These are phyloP conservation scores for Gonium pectorale DNA, from an alignment of 139 green algal species.

Conservation along the genomic window DNA sequence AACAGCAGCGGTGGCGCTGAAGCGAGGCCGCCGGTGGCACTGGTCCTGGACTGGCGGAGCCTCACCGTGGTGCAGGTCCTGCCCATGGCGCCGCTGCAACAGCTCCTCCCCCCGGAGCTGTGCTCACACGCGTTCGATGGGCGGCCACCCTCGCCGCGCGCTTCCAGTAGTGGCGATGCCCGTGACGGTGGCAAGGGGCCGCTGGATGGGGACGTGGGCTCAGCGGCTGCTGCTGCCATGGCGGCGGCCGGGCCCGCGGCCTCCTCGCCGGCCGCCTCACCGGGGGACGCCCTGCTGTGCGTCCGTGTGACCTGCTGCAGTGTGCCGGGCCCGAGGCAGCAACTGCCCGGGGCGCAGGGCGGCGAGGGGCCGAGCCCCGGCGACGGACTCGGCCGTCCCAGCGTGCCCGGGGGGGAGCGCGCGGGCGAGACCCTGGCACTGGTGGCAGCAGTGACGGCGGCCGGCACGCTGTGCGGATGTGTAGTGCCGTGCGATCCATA, in stretches of 20 bases:
- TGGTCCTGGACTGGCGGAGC: conserved; percentile 24
- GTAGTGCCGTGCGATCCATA: conserved; percentile 17
- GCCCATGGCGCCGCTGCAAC: conserved; percentile 12
- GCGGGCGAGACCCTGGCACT: not conserved
- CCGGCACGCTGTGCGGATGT: conserved; percentile 16
- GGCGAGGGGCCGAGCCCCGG: too few relatives aligned
- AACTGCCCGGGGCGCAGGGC: too few relatives aligned
- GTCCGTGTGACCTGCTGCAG: conserved; percentile 1
- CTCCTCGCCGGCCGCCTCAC: not conserved
- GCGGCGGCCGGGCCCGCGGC: too few relatives aligned
- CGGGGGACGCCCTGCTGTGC: not conserved
- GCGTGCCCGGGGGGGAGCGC: too few relatives aligned
- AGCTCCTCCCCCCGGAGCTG: not conserved
- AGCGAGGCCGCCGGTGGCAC: not conserved
- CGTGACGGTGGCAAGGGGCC: too few relatives aligned
- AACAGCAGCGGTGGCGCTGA: not conserved
- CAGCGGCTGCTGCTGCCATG: too few relatives aligned
- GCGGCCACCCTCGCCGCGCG: too few relatives aligned
- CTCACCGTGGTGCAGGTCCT: not conserved
- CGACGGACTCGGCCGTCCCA: too few relatives aligned
- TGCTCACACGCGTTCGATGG: too few relatives aligned
- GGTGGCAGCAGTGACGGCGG: not conserved
- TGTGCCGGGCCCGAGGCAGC: not conserved
- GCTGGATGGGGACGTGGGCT: too few relatives aligned
- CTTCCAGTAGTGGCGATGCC: too few relatives aligned